Evolutionary conservation across 352 stramenopile species (phyloP), one percentile per base, ranked within the genome.

Genomic region (Peronospora destructor): DNA sequence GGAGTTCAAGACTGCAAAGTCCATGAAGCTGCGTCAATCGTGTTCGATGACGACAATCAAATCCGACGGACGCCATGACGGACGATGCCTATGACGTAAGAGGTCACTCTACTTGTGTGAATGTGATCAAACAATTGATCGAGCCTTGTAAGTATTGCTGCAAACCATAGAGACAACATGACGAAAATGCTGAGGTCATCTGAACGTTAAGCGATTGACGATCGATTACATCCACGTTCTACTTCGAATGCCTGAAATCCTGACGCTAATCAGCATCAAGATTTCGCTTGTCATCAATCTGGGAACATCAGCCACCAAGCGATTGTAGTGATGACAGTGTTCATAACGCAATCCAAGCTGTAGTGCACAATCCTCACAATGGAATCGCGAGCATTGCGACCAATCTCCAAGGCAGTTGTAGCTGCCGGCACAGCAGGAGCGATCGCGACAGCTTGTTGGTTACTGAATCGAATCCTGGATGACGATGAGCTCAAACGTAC

Each of bases 351-450:
- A 56, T 50, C 43, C 30, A 25, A 61, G 11, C 16, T 0, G 1
- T 14, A 53, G 14, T 4, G 11, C 37, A 37, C 45, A 56, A 23
- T 39, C 30, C 32, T 13, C 35, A 52, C 14, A 28, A 69, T 69
- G 56, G 43, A 66, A 49, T 55, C 43, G 40, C 61, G 56, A 55
- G 46, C 46, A 13, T 4, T 38, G n/a, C 46, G 56, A 48, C 32
- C 44, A 21, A 36, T 66, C 6, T 42, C 61, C 4, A 59, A 45
- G 10, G 47, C 44, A 30, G 38, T 53, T 25, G 43, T 65, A 16
- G 47, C 51, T 32, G 56, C 43, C 43, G 52, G 56, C n/a, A 66
- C 61, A 39, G 56, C 56, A 21, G 51, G 61, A 6, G 49, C 38
- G 0, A 55, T 69, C 9, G 50, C 47, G 12, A 48, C 50, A 19